These are phyloP conservation scores for Colletotrichum destructivum DNA, from an alignment of 2,329 filamentous ascomycete genomes.

Conservation along the genomic window DNA sequence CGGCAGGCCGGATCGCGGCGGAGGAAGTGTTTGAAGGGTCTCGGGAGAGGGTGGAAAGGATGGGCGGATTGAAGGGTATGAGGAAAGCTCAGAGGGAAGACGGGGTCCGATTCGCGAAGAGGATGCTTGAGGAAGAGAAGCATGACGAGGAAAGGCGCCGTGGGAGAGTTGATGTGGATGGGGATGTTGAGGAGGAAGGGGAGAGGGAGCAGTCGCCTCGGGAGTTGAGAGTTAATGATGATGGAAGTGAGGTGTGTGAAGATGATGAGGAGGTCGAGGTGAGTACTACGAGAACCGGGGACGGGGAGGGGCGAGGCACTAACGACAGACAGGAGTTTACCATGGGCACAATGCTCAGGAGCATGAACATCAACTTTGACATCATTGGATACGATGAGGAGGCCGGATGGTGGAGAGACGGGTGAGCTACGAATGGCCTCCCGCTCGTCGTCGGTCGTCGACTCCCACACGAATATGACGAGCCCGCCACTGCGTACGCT, in stretches of 20 bases:
- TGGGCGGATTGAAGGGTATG: conserved; percentile 35
- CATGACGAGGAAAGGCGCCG: conserved; percentile 42
- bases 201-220: not conserved
- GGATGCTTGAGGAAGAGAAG: conserved; percentile 52
- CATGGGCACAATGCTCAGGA: conserved; percentile 43
- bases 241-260: not conserved
- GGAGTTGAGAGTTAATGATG: not conserved
- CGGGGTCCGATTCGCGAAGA: conserved; percentile 51
- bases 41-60: conserved; percentile 26
- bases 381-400: conserved; percentile 44
- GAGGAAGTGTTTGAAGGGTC: conserved; percentile 41
- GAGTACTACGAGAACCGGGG: conserved; percentile 10
- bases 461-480: too few relatives aligned
- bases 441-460: not conserved
- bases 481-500: too few relatives aligned
- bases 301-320: not conserved
- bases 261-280: conserved; percentile 11
- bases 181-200: not conserved
- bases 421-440: conserved; percentile 11
- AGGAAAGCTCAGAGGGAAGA: conserved; percentile 41
- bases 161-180: not conserved
- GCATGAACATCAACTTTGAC: conserved; percentile 41
- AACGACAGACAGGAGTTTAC: conserved; percentile 40
- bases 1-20: conserved; percentile 40
- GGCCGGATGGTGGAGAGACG: conserved; percentile 40